Conservation (phyloP, 768 basidiomycete species). For the Lepiota subincarnata region DNA sequence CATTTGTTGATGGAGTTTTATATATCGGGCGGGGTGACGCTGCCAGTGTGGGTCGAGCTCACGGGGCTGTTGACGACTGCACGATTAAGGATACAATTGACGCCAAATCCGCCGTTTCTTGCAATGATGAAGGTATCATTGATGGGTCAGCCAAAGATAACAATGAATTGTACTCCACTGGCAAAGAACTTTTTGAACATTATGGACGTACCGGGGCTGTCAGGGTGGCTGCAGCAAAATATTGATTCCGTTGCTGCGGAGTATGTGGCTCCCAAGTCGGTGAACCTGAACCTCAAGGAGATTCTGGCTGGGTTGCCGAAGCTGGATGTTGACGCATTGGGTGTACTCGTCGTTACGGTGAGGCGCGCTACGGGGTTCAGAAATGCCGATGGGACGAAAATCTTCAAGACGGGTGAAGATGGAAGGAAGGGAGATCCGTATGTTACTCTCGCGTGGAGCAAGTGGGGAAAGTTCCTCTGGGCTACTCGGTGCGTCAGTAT, state of each 20-base stretch:
- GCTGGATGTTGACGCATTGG: constrained; percentile 62
- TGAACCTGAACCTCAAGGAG: constrained; percentile 66
- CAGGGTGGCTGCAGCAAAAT: constrained; percentile 61
- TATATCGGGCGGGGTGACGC: constrained; percentile 38
- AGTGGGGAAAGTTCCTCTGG: constrained; percentile 61
- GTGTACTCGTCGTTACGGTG: constrained; percentile 63
- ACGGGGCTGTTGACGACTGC: constrained; percentile 61
- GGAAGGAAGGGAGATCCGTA: constrained; percentile 46
- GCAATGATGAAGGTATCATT: constrained; percentile 51
- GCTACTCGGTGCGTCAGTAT: constrained; percentile 44
- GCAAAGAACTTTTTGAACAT: constrained; percentile 62
- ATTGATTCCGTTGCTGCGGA: constrained; percentile 59
- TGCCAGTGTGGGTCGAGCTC: constrained; percentile 70
- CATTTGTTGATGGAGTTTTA: constrained; percentile 71
- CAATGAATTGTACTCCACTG: constrained; percentile 62
- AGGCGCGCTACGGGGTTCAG: constrained; percentile 54
- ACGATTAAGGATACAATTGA: constrained; percentile 68
- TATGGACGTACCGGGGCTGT: constrained; percentile 73
- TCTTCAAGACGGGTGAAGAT: constrained; percentile 27
- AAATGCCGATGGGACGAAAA: constrained; percentile 31
- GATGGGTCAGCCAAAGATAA: constrained; percentile 66
- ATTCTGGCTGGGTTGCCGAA: constrained; percentile 56
- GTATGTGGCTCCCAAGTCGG: constrained; percentile 67
- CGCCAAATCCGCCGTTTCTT: constrained; percentile 63
- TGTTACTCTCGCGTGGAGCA: constrained; percentile 62